Conservation (phyloP, 192 early-diverging fungal genomes). For the Coemansia sp. region DNA sequence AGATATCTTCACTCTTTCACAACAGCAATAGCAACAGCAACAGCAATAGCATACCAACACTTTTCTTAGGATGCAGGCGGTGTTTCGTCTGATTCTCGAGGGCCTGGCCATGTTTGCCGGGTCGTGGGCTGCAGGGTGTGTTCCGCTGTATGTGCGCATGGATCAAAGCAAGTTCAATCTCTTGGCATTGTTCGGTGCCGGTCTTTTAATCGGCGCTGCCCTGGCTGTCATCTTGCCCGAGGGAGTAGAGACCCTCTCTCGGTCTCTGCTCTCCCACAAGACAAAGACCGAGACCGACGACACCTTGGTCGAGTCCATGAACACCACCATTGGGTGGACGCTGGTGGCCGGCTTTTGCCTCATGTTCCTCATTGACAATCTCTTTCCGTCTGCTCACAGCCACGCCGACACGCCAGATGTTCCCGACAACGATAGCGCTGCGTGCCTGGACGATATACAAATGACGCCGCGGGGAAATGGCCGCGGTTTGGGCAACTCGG, state of each 20-base stretch:
- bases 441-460: slow-evolving; percentile 41
- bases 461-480: slow-evolving; percentile 11
- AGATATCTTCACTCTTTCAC: background rate
- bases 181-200: slow-evolving; percentile 79
- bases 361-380: slow-evolving; percentile 86
- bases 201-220: slow-evolving; percentile 88
- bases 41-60: background rate
- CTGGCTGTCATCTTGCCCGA: slow-evolving; percentile 94
- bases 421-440: slow-evolving; percentile 34
- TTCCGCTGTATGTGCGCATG: slow-evolving; percentile 80
- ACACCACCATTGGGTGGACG: slow-evolving; percentile 67
- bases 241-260: slow-evolving; percentile 86
- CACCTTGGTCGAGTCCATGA: slow-evolving; percentile 28
- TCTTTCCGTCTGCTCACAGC: slow-evolving; percentile 21
- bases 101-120: slow-evolving; percentile 75
- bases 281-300: background rate
- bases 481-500: slow-evolving; percentile 8
- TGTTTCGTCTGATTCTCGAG: slow-evolving; percentile 52
- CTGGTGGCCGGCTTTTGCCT: slow-evolving; percentile 79
- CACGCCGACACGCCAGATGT: background rate
- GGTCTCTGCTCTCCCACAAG: slow-evolving; percentile 22
- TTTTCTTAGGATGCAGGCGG: slow-evolving; percentile 27
- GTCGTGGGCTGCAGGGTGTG: slow-evolving; percentile 81
- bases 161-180: slow-evolving; percentile 69
- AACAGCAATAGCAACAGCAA: background rate